A percentile compares a stretch with the other conserved stretches of the same genome.
Evolutionary conservation across 148 eudicot species (phyloP).

Genomic region (Pharnaceum exiguum): DNA sequence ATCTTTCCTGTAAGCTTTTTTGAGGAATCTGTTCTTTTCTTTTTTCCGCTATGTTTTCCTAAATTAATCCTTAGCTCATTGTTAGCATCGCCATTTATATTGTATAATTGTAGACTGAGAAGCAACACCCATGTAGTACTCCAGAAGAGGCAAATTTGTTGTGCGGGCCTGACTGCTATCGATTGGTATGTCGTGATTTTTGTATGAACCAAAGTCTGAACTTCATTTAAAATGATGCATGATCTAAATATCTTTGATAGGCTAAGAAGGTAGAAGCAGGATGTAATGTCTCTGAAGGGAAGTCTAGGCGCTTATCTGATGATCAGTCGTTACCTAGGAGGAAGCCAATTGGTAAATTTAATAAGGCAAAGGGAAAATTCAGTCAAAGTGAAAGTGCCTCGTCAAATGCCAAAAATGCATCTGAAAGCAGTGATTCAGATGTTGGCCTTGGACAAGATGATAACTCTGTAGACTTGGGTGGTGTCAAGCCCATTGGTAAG

Average conservation of each 20-base stretch:
- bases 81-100: too few relatives aligned
- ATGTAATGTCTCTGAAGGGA: constrained; percentile 37
- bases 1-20: constrained; percentile 71
- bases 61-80: too few relatives aligned
- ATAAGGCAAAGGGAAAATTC: constrained; percentile 48
- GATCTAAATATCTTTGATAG: constrained; percentile 25
- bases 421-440: constrained; percentile 87
- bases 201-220: background rate
- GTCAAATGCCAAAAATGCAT: constrained; percentile 51
- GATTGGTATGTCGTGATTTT: constrained; percentile 39
- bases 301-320: constrained; percentile 41
- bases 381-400: constrained; percentile 79
- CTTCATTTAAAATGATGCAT: background rate
- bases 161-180: constrained; percentile 76
- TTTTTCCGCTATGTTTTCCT: background rate
- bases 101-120: constrained; percentile 52
- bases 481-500: constrained; percentile 32
- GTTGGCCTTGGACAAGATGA: constrained; percentile 39
- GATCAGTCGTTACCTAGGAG: constrained; percentile 34
- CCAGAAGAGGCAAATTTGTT: constrained; percentile 53
- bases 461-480: constrained; percentile 26
- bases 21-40: background rate
- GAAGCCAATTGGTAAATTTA: constrained; percentile 43
- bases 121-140: constrained; percentile 57
- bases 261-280: constrained; percentile 39